Evolutionary conservation across 2,329 filamentous ascomycete species (phyloP).

Genomic region (Albifimbria verrucaria): DNA sequence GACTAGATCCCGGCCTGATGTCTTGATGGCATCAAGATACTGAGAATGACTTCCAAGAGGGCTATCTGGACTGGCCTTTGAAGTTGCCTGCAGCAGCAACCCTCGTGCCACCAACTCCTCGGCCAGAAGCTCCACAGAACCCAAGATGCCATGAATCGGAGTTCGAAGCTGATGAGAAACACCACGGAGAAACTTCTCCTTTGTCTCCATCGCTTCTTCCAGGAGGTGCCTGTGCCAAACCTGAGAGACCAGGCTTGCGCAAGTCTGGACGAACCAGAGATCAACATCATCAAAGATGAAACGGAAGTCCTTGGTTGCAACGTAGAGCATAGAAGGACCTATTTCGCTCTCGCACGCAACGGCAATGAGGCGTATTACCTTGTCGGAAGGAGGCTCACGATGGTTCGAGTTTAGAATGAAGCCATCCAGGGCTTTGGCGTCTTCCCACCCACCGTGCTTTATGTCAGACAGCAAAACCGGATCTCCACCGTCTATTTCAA

Average conservation of each 20-base stretch:
- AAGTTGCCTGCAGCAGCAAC: conserved; percentile 3
- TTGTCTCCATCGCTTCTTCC: conserved; percentile 36
- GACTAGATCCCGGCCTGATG: conserved; percentile 37
- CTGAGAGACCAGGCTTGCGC: conserved; percentile 32
- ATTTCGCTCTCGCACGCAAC: conserved; percentile 29
- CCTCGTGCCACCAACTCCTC: conserved; percentile 33
- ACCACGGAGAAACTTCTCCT: conserved; percentile 41
- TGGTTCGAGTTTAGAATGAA: conserved; percentile 33
- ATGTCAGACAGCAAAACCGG: conserved; percentile 24
- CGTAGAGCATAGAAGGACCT: conserved; percentile 29
- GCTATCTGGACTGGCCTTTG: too few species aligned
- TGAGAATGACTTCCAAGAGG: conserved; percentile 5
- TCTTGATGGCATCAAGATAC: conserved; percentile 31
- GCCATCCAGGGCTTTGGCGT: conserved; percentile 33
- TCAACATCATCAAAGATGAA: conserved; percentile 44
- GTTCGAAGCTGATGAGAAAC: conserved; percentile 45
- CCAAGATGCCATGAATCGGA: conserved; percentile 44
- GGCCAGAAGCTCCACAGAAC: conserved; percentile 31
- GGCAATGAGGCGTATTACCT: conserved; percentile 32
- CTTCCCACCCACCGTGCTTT: conserved; percentile 41
- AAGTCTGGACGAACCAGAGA: conserved; percentile 39
- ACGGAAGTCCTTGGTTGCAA: conserved; percentile 37
- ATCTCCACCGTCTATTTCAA: conserved; percentile 21
- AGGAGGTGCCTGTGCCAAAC: conserved; percentile 34
- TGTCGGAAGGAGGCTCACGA: conserved; percentile 18